A percentile compares a stretch with the other conserved stretches of the same genome.
Evolutionary conservation across 2,329 filamentous ascomycete species (phyloP).

Genomic region (Hymenoscyphus occultus): DNA sequence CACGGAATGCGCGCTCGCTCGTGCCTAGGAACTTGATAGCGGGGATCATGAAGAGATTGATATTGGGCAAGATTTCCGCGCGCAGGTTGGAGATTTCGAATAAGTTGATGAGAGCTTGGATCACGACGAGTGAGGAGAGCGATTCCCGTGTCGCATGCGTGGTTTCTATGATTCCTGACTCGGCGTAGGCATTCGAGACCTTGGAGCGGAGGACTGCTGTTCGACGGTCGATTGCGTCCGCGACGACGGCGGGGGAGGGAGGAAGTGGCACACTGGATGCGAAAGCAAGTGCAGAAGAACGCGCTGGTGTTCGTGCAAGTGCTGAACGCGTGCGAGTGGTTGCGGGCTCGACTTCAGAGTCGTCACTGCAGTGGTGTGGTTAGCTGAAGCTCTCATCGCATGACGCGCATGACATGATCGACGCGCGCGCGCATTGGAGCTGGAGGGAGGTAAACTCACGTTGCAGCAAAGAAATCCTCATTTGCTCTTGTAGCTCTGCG

Average conservation of each 20-base stretch:
- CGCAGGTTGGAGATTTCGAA: slow-evolving; percentile 72
- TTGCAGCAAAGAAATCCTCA: slow-evolving; percentile 38
- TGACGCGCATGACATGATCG: slow-evolving; percentile 24
- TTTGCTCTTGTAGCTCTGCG: slow-evolving; percentile 44
- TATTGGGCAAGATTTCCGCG: slow-evolving; percentile 66
- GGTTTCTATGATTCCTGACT: slow-evolving; percentile 63
- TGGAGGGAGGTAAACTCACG: slow-evolving; percentile 25
- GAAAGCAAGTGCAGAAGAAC: slow-evolving; percentile 37
- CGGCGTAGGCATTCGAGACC: slow-evolving; percentile 60
- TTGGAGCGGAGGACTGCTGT: slow-evolving; percentile 64
- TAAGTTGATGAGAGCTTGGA: slow-evolving; percentile 65
- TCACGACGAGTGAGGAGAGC: slow-evolving; percentile 68
- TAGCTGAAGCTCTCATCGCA: neutral
- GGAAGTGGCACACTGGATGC: slow-evolving; percentile 66
- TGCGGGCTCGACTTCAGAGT: slow-evolving; percentile 34
- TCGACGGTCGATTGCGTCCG: slow-evolving; percentile 70
- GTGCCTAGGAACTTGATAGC: slow-evolving; percentile 54
- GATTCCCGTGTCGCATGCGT: slow-evolving; percentile 65
- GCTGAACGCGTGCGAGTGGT: slow-evolving; percentile 31
- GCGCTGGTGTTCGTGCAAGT: slow-evolving; percentile 33
- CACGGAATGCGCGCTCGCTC: slow-evolving; percentile 57
- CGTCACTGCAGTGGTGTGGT: slow-evolving; percentile 27
- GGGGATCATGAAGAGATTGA: slow-evolving; percentile 71
- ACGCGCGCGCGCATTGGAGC: slow-evolving; percentile 16
- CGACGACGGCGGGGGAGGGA: slow-evolving; percentile 75